Evolutionary conservation across 2,329 filamentous ascomycete genomes (phyloP).

Genomic region (Stagonosporopsis cucurbitacearum): DNA sequence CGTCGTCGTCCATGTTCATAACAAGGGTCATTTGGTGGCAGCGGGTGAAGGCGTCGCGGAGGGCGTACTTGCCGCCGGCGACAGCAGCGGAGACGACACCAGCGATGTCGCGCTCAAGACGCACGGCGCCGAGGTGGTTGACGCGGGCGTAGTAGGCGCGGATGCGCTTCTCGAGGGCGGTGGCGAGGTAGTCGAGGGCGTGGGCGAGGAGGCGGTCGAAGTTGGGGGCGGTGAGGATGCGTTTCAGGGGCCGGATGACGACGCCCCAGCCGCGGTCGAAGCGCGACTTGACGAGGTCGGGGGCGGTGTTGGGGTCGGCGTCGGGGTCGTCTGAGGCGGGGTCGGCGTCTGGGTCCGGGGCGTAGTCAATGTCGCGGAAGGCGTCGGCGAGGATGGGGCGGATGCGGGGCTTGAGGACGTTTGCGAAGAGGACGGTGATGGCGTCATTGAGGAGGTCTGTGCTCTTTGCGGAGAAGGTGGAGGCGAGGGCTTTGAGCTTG

Average conservation of each 20-base stretch:
- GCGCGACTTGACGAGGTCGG: constrained; percentile 73
- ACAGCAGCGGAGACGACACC: constrained; percentile 72
- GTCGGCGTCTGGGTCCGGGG: constrained; percentile 67
- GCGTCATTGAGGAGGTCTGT: constrained; percentile 84
- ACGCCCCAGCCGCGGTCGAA: constrained; percentile 88
- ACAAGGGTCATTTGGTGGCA: constrained; percentile 83
- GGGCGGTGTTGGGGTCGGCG: constrained; percentile 55
- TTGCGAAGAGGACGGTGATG: constrained; percentile 82
- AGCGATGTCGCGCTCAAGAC: constrained; percentile 83
- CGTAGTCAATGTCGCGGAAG: constrained; percentile 90
- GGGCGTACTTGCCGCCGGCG: constrained; percentile 73
- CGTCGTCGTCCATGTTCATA: constrained; percentile 93
- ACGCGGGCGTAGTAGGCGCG: constrained; percentile 80
- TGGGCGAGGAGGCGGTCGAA: constrained; percentile 78
- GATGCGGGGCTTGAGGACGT: constrained; percentile 84
- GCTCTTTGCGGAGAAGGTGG: constrained; percentile 77
- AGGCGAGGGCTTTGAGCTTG: constrained; percentile 71
- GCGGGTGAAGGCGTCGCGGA: constrained; percentile 77
- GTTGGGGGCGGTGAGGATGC: constrained; percentile 79
- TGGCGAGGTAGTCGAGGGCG: constrained; percentile 76
- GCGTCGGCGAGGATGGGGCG: constrained; percentile 84
- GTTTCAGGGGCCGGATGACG: constrained; percentile 81
- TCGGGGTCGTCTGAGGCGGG: constrained; percentile 57
- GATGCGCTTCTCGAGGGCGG: constrained; percentile 84
- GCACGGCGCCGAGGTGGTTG: constrained; percentile 80